Conservation (phyloP, 768 basidiomycete genomes). For the Pisolithus sp. region DNA sequence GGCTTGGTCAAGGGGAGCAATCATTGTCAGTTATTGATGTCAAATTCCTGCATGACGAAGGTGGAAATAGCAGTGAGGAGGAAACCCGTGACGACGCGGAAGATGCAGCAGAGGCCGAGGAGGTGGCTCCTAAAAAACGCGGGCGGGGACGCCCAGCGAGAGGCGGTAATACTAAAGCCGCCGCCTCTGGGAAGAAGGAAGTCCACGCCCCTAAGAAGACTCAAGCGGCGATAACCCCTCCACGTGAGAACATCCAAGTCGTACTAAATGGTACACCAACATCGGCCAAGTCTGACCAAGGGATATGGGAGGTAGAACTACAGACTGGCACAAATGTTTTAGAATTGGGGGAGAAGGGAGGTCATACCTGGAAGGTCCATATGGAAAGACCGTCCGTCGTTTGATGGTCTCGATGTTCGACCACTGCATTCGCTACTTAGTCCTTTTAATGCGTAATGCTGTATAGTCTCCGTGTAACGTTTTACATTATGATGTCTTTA, state of each 20-base stretch:
- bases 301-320: constrained; percentile 59
- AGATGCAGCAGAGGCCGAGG: constrained; percentile 38
- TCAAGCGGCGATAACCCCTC: constrained; percentile 34
- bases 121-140: constrained; percentile 35
- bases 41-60: constrained; percentile 49
- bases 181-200: constrained; percentile 26
- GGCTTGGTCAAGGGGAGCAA: constrained; percentile 52
- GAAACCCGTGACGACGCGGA: constrained; percentile 40
- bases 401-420: constrained; percentile 12
- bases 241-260: constrained; percentile 48
- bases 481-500: constrained; percentile 19
- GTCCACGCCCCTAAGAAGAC: constrained; percentile 36
- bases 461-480: constrained; percentile 19
- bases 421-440: constrained; percentile 15
- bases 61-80: constrained; percentile 51
- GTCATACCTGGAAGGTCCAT: constrained; percentile 66
- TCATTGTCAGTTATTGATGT: constrained; percentile 49
- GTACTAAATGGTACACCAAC: constrained; percentile 55
- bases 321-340: constrained; percentile 54
- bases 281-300: constrained; percentile 39
- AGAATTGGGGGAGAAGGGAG: constrained; percentile 69
- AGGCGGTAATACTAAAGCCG: constrained; percentile 26
- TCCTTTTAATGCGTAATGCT: constrained; percentile 27
- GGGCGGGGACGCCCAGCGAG: constrained; percentile 32
- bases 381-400: constrained; percentile 37